Evolutionary conservation across 305 asterid species (phyloP).

Genomic region (Solanum hybrid): DNA sequence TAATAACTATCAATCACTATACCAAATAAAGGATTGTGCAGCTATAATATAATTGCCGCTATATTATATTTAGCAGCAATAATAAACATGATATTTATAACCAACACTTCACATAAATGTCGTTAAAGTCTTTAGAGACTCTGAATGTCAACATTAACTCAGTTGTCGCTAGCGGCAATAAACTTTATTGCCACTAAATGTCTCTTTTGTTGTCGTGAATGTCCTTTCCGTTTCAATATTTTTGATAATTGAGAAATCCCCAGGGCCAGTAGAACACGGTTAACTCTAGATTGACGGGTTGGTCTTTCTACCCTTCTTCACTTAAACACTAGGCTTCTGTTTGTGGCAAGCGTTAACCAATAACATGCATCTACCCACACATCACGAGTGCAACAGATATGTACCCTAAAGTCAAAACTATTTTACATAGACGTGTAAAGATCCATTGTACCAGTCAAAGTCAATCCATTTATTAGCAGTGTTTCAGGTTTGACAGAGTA

Average conservation of each 20-base stretch:
- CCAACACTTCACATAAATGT: too few relatives aligned
- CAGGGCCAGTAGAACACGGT: not conserved
- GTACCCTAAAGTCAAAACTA: not conserved
- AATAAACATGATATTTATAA: too few relatives aligned
- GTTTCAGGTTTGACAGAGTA: not conserved
- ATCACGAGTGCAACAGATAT: not conserved
- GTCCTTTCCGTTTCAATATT: not conserved
- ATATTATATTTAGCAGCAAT: too few relatives aligned
- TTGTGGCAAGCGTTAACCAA: not conserved
- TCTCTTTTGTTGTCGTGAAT: too few relatives aligned
- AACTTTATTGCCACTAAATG: too few relatives aligned
- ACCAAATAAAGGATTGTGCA: not conserved
- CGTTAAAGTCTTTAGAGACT: too few relatives aligned
- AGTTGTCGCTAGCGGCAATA: too few relatives aligned
- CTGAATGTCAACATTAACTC: too few relatives aligned
- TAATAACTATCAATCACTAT: not conserved
- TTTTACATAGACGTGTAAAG: not conserved
- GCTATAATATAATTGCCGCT: too few relatives aligned
- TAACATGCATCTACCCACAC: not conserved
- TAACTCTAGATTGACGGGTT: not conserved
- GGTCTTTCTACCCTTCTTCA: not conserved
- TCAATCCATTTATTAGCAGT: not conserved
- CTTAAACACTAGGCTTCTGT: not conserved
- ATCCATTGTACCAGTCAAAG: not conserved
- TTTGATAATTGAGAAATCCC: not conserved